Evolutionary conservation across 805 yeast species (phyloP).

Genomic region (Metschnikowia noctiluminum): DNA sequence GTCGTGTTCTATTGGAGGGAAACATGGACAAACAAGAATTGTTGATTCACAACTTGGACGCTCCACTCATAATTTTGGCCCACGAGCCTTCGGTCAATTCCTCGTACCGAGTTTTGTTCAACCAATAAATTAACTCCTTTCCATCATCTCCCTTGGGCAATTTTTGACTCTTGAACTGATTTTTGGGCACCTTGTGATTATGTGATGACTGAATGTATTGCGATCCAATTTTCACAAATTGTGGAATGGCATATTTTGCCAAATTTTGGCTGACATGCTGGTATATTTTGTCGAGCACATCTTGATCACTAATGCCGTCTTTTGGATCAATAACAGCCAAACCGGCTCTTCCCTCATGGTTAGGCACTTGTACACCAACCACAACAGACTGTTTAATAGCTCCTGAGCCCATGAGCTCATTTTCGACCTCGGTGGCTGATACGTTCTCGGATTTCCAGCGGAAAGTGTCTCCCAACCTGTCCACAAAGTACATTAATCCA

Average conservation of each 20-base stretch:
- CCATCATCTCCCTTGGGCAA: conserved; percentile 65
- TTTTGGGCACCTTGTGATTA: conserved; percentile 79
- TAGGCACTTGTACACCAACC: conserved; percentile 80
- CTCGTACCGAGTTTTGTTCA: conserved; percentile 54
- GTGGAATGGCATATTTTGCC: conserved; percentile 85
- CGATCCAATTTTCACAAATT: conserved; percentile 67
- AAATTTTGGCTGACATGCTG: conserved; percentile 39
- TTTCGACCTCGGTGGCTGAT: conserved; percentile 89
- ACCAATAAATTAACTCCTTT: conserved; percentile 66
- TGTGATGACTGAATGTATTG: conserved; percentile 60
- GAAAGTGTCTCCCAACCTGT: conserved; percentile 91
- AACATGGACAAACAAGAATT: too few species aligned
- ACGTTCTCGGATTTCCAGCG: conserved; percentile 97
- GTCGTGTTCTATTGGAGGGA: neutral
- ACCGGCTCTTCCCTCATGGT: conserved; percentile 94
- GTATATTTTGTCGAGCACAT: conserved; percentile 27
- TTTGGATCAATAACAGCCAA: conserved; percentile 69
- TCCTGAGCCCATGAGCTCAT: conserved; percentile 51
- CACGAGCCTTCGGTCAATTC: conserved; percentile 57
- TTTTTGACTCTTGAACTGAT: conserved; percentile 60
- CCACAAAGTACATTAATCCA: conserved; percentile 78
- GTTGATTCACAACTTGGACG: conserved; percentile 31
- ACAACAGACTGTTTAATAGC: conserved; percentile 68
- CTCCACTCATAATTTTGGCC: conserved; percentile 38
- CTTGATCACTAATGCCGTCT: conserved; percentile 26